Base-by-base conservation (phyloP, 202 grass and related monocot genomes). In the Eragrostis tef region DNA sequence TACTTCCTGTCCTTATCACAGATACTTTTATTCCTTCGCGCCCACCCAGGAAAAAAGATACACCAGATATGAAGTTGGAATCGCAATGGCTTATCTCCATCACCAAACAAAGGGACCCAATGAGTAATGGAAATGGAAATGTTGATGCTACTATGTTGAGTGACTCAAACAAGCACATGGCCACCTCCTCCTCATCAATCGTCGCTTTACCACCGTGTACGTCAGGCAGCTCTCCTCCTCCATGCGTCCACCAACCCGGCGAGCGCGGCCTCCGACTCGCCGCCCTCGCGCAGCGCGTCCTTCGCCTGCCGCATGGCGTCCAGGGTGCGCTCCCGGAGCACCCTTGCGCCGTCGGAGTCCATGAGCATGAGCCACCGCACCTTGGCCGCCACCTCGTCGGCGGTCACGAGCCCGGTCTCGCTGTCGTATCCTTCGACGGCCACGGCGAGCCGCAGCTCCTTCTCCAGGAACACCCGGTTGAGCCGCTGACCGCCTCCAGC, bases 361-460 rank as follows among this genome's bases (percentile, higher is more conserved):
- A 94, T 91, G 19, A 94, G 54, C 89, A 94, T 91, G 19, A 94
- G 54, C 91, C 88, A 94, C 14, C 80, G 48, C 59, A 91, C 85
- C 76, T 91, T 94, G 9, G 31, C 60, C 27, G 85, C 89, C 27
- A 94, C 83, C 29, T 91, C 88, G 43, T 42, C 83, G 2, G 75
- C 86, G 4, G 16, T 1, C 27, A 91, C 91, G 50, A 75, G 2
- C 9, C 73, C 88, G 21, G 58, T 26, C 0, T 15, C 61, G 6
- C 3, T 22, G 52, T 91, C 83, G 41, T 91, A 94, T 9, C 88
- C 91, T 75, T 91, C 86, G 34, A 94, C 67, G 0, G 83, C 86
- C 26, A 94, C 80, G 26, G 91, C 91, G 61, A 91, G 79, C 42
- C 31, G 63, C 77, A 94, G 77, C 76, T 94, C 91, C 80, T 91